Base-by-base conservation (phyloP, 2,329 filamentous ascomycete species). In the Cordyceps javanica region DNA sequence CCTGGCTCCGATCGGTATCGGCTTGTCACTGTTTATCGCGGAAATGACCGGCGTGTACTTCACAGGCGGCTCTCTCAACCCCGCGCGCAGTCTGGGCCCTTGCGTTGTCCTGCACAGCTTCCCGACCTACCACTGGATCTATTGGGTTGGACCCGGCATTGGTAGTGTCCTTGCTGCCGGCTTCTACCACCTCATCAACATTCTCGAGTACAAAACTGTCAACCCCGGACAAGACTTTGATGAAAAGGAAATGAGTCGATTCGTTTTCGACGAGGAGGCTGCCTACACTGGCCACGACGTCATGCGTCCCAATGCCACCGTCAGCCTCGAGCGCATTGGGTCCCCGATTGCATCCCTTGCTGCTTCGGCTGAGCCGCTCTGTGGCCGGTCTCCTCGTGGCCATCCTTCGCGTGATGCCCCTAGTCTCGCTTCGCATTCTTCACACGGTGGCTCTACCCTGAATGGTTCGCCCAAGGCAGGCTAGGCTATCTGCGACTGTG, bases 51-150 rank as follows among this genome's bases (percentile, higher is more conserved):
- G 76, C 30, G 71, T 79, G 19, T 75, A 74, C 61, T 79, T 75
- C 59, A 79, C 77, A 10, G 77, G 77, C 39, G 77, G 73, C 32
- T 76, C 75, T 4, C 66, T 79, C 16, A 79, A 79, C 61, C 77
- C 77, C 9, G 72, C 74, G 19, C 71, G 77, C 44, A 74, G 72
- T 45, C 74, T 80, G 53, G 77, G 75, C 1, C 77, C 77, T 2
- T 75, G 70, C 60, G 75, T 78, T 30, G 69, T 77, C 21, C 73
- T 71, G 2, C 65, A 64, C 10, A 68, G 66, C 0, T 79, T 79
- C 60, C 68, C 71, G 25, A 55, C 59, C 4, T 72, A 77, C 59
- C 76, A 78, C 61, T 80, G 77, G 77, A 77, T 80, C 46, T 79
- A 79, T 63, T 71, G 69, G 62, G 16, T 63, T 7, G 62, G 62